A percentile compares a stretch with the other conserved stretches of the same genome.
These are phyloP conservation scores for Fusarium paranaense DNA, from an alignment of 2,329 filamentous ascomycete species.

Conservation along the genomic window DNA sequence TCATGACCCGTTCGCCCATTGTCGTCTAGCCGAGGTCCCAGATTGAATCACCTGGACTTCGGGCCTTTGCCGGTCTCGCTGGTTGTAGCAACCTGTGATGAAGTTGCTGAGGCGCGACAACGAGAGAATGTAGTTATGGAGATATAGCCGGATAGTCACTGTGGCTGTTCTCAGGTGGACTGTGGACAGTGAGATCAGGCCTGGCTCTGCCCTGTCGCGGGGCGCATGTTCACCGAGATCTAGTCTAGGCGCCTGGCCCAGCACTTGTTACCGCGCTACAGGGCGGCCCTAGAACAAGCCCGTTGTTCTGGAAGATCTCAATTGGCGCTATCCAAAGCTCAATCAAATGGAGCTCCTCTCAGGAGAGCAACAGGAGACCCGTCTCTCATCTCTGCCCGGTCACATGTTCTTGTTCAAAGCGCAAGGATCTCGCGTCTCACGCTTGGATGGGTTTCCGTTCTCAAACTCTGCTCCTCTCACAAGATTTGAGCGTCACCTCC, in stretches of 20 bases:
- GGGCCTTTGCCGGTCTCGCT: background rate
- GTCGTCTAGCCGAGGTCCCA: background rate
- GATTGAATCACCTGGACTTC: background rate
- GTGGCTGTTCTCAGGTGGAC: slow-evolving; percentile 6
- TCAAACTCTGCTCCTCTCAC: background rate
- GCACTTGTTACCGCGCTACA: background rate
- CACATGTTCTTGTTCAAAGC: background rate
- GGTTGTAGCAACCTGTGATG: slow-evolving; percentile 2
- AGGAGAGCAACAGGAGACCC: background rate
- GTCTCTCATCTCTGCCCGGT: background rate
- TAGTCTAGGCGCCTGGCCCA: slow-evolving; percentile 2
- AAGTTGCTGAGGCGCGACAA: background rate
- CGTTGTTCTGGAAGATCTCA: slow-evolving; percentile 34
- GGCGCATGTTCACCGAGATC: background rate
- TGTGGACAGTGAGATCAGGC: slow-evolving; percentile 1
- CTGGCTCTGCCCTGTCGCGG: slow-evolving; percentile 18
- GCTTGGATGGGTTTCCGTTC: slow-evolving; percentile 10
- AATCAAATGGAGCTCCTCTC: background rate
- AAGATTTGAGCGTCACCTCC: background rate
- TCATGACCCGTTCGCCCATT: background rate
- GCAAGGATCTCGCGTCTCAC: background rate
- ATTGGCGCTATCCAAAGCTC: slow-evolving; percentile 13
- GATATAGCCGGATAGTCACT: background rate
- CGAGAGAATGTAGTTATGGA: background rate
- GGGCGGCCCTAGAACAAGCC: slow-evolving; percentile 24